Conservation (phyloP, 139 green algal genomes). For the Pseudopediastrum boryanum region DNA sequence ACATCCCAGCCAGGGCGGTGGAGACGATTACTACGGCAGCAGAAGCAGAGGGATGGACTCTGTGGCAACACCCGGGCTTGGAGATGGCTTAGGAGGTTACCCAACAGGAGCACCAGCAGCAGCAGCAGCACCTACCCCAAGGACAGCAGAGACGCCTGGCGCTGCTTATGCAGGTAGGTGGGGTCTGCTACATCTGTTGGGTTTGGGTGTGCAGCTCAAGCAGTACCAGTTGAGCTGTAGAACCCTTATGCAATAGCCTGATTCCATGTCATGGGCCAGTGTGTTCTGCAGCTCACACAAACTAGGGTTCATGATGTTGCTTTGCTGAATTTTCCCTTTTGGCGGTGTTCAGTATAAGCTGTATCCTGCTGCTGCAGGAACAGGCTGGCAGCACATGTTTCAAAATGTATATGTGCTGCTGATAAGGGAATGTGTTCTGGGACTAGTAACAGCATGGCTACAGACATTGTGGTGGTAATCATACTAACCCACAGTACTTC, state of each 20-base stretch:
- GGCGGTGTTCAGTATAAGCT: too few relatives aligned
- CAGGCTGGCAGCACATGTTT: too few relatives aligned
- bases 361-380: too few relatives aligned
- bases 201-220: not conserved
- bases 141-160: conserved; percentile 29
- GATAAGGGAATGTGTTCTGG: too few relatives aligned
- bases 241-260: not conserved
- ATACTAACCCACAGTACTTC: too few relatives aligned
- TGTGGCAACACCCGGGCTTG: not conserved
- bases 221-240: too few relatives aligned
- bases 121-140: conserved; percentile 29
- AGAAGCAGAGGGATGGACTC: not conserved
- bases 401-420: too few relatives aligned
- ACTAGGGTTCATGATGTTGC: not conserved
- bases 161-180: conserved; percentile 7
- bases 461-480: too few relatives aligned
- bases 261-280: not conserved
- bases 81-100: not conserved
- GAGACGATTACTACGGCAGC: not conserved
- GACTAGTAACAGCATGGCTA: too few relatives aligned
- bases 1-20: conserved; percentile 8
- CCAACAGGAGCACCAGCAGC: not conserved
- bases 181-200: not conserved
- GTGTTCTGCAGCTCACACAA: not conserved
- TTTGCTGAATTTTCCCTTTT: not conserved